A percentile compares a stretch with the other conserved stretches of the same genome.
Conservation (phyloP, 768 basidiomycete genomes). For the Podaxis sp. region DNA sequence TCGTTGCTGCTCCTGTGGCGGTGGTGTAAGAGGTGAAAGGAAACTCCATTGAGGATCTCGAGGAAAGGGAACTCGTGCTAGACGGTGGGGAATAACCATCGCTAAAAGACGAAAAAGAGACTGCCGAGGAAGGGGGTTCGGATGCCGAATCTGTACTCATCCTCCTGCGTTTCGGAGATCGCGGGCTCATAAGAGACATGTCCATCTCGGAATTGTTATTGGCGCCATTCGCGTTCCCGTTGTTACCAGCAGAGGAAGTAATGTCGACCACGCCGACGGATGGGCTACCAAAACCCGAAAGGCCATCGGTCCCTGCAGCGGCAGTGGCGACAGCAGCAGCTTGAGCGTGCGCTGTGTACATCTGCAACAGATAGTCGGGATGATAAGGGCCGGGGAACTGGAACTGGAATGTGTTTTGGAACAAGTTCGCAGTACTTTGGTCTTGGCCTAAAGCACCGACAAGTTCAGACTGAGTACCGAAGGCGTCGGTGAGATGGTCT, state of each 20-base stretch:
- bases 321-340: constrained; percentile 11
- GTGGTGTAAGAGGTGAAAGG: constrained; percentile 54
- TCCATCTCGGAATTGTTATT: constrained; percentile 30
- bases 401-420: constrained; percentile 36
- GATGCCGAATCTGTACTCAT: constrained; percentile 63
- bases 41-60: constrained; percentile 66
- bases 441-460: constrained; percentile 44
- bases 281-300: neutral
- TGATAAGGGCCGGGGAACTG: constrained; percentile 74
- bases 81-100: constrained; percentile 63
- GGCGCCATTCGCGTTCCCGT: neutral
- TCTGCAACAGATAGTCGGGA: constrained; percentile 65
- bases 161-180: constrained; percentile 65
- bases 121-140: constrained; percentile 61
- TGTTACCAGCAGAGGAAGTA: neutral
- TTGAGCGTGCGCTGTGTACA: constrained; percentile 44
- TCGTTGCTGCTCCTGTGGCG: constrained; percentile 32
- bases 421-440: constrained; percentile 25
- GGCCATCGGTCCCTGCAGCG: neutral
- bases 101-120: constrained; percentile 60
- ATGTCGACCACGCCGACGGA: neutral
- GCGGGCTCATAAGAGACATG: constrained; percentile 41
- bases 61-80: constrained; percentile 56
- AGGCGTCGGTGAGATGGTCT: constrained; percentile 36
- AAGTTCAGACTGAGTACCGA: constrained; percentile 50